Base-by-base conservation (phyloP, 1,139 yeast genomes). In the Kodamaea arcana region DNA sequence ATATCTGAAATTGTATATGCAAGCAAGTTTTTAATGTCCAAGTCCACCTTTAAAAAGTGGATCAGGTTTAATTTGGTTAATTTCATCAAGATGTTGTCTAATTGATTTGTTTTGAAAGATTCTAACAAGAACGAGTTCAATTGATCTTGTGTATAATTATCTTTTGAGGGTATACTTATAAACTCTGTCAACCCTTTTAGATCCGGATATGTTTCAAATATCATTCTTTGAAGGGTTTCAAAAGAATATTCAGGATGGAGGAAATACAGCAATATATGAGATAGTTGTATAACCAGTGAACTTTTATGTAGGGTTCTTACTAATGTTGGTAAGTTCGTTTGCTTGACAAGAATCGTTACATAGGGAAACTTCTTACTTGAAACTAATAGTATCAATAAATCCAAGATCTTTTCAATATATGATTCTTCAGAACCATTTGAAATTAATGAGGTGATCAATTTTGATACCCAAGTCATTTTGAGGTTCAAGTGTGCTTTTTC, bases 121-220 rank as follows among this genome's bases (percentile, higher is more conserved):
- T 14, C 16, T 27, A 37, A 8, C 15, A 25, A 31, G 27, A 28
- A 31, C 9, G 10, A 16, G 4, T 24, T 21, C 15, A 37, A 31
- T 20, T 34, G 35, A 3, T 27, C 8, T 12, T 33, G 15, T 11
- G 33, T 4, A 20, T 24, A 26, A 9, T 24, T 16, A n/a, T 23
- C 23, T 16, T 30, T 33, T 5, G 37, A 31, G 4, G 40, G 34
- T 4, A 33, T 30, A 13, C 24, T 23, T 15, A 31, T 20, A n/a
- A 36, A 24, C 6, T 36, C 40, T 4, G 24, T 34, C 15, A 31
- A 21, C 10, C 28, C 28, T 7, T 25, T 14, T 21, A 12, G 10
- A 3, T 29, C 27, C 2, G 34, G 35, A 21, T 21, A 23, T 2
- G 9, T 20, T 10, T 31, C 27, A 14, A 21, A 17, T 7, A 37